A percentile compares a stretch with the other conserved stretches of the same genome.
These are phyloP conservation scores for Aspergillus aculeatinus DNA, from an alignment of 2,329 filamentous ascomycete species.

Conservation along the genomic window DNA sequence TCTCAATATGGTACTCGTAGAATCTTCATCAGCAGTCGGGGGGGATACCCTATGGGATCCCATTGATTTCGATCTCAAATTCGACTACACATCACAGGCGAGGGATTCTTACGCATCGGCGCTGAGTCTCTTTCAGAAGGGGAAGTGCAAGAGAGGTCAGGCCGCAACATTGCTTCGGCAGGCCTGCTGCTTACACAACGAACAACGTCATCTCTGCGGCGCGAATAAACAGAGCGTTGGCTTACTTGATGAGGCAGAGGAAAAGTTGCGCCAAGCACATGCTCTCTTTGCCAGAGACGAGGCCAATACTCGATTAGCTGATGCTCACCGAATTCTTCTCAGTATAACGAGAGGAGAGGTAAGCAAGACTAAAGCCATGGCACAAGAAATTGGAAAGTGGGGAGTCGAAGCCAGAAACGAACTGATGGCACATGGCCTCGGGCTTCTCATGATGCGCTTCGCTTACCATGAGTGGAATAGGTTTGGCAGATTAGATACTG, in stretches of 20 bases:
- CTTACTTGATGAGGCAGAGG: background rate
- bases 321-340: constrained; percentile 22
- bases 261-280: constrained; percentile 13
- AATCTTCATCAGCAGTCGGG: constrained; percentile 9
- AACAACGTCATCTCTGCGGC: constrained; percentile 6
- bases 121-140: constrained; percentile 13
- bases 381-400: constrained; percentile 22
- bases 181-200: constrained; percentile 21
- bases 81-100: constrained; percentile 14
- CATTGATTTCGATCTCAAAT: constrained; percentile 11
- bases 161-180: constrained; percentile 23
- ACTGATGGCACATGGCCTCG: constrained; percentile 16
- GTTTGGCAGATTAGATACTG: constrained; percentile 22
- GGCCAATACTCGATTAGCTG: constrained; percentile 19
- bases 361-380: constrained; percentile 8
- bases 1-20: constrained; percentile 19
- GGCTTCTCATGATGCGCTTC: constrained; percentile 19
- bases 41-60: constrained; percentile 18
- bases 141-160: constrained; percentile 19
- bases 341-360: constrained; percentile 16
- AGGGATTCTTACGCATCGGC: constrained; percentile 17
- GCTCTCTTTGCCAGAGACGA: constrained; percentile 21
- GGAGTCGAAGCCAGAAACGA: constrained; percentile 19
- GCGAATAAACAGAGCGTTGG: background rate
- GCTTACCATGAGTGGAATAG: constrained; percentile 22